Percentiles rank a stretch among this genome's conserved stretches.
These are phyloP conservation scores for Melanomma pulvis-pyrius DNA, from an alignment of 495 filamentous ascomycete species.

Conservation along the genomic window DNA sequence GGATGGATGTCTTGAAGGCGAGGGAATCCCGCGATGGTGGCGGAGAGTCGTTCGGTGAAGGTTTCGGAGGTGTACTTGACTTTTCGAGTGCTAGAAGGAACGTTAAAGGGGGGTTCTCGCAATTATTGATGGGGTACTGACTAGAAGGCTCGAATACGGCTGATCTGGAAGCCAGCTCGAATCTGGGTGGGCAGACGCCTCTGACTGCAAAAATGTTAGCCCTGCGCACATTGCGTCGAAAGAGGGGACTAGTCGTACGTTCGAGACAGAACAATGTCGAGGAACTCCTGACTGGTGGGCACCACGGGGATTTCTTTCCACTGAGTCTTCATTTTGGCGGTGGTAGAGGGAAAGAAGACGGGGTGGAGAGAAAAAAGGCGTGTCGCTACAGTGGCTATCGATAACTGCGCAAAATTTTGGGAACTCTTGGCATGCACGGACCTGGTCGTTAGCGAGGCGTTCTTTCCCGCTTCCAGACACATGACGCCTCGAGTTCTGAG, in stretches of 20 bases:
- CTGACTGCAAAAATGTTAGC: conserved; percentile 66
- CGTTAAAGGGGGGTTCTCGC: conserved; percentile 11
- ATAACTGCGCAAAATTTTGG: conserved; percentile 7
- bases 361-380: not conserved
- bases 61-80: conserved; percentile 99
- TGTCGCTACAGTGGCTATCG: conserved; percentile 1
- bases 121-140: not conserved
- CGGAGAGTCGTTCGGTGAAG: conserved; percentile 87
- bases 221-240: not conserved
- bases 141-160: conserved; percentile 76
- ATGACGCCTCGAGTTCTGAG: not conserved
- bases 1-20: conserved; percentile 94
- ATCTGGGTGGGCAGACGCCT: conserved; percentile 94
- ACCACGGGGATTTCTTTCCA: conserved; percentile 87
- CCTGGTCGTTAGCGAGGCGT: not conserved
- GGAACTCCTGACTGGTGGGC: conserved; percentile 90
- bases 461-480: not conserved
- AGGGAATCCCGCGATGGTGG: conserved; percentile 90
- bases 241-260: conserved; percentile 11
- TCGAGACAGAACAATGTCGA: conserved; percentile 89
- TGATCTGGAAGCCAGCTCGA: conserved; percentile 93
- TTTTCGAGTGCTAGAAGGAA: conserved; percentile 71
- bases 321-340: conserved; percentile 64
- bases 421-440: conserved; percentile 8
- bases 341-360: not conserved